Evolutionary conservation across 2,329 filamentous ascomycete genomes (phyloP), one percentile per base, ranked within the genome.

Genomic region (Phyllosticta citrichinensis): DNA sequence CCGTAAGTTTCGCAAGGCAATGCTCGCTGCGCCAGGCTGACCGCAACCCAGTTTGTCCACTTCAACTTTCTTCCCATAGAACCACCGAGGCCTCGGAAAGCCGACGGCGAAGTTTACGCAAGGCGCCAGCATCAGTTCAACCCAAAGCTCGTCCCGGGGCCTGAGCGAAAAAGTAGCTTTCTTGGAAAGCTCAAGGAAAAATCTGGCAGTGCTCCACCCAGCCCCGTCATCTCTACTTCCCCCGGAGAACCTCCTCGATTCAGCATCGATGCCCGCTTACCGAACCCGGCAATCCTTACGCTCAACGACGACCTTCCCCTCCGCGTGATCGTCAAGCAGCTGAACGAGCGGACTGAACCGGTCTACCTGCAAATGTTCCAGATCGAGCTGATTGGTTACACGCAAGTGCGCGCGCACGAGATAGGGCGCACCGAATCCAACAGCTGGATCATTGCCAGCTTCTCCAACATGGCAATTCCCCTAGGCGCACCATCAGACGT

Each of bases 11-110:
- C 9, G 10, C 27, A 30, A 11, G 22, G 52, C 20, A 56, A 55
- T 27, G 22, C 33, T 30, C 4, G 6, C 6, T n/a, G 24, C 17
- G n/a, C n/a, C 17, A 6, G 22, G n/a, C 54, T 61, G 10, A 59
- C 35, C 14, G 4, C 22, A 2, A 17, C 2, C 12, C 10, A 66
- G 65, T 65, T 61, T 9, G 68, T 68, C 27, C 70, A 71, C 64
- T 87, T 97, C 75, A 93, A 89, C 62, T 94, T 99, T 71, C 81
- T 97, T 47, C 94, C 94, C 4, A 93, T 97, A 66, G 94, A 99
- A 73, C 89, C 91, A 5, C 92, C 93, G 0, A 81, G 92, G 52
- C 84, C 85, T 0, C 77, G 82, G 4, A 77, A 80, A 54, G 81
- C 84, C 0, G 83, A 84, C 24, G 87, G 91, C 65, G 92, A 97